Evolutionary conservation across 1,284 basidiomycete species (phyloP), one percentile per base, ranked within the genome.

Genomic region (Taiwanofungus camphoratus): DNA sequence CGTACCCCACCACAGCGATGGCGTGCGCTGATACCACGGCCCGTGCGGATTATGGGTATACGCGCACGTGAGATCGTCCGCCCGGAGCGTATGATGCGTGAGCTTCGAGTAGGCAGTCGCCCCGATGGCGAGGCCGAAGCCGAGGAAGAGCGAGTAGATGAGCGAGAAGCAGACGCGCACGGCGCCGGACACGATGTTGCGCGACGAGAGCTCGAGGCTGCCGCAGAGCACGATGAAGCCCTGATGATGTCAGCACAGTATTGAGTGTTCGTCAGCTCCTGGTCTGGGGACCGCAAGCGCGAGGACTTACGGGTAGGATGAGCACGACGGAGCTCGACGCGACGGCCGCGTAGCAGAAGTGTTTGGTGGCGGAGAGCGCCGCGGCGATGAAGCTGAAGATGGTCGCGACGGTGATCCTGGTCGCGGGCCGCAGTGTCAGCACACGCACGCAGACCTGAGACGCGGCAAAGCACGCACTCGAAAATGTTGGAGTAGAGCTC

Each of bases 401-500:
- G 3, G 79, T 86, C 1, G 89, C 82, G 44, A 92, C 77, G 4
- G 86, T 88, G 52, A 93, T 90, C 53, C 77, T 80, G 51, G 1
- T 34, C 26, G 9, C 3, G 11, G n/a, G n/a, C n/a, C n/a, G n/a
- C n/a, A n/a, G n/a, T n/a, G n/a, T n/a, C n/a, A n/a, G n/a, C n/a
- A n/a, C n/a, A 32, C 5, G 13, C 12, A 34, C 7, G 11, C 8
- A 9, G 16, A 13, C 32, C 12, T 11, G n/a, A n/a, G n/a, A n/a
- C n/a, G n/a, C 6, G 24, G 6, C 16, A 6, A 39, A 6, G 8
- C 38, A 70, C 78, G 36, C 46, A 85, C 77, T 94, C 92, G 54
- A 92, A 92, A 22, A 91, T 76, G 50, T 92, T 91, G 12, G 79
- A 82, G 60, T 92, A 92, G 29, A 96, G 66, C 63, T 93, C 89